These are phyloP conservation scores for Apostasia ramifera DNA, from an alignment of 106 monocot genomes.

Conservation along the genomic window DNA sequence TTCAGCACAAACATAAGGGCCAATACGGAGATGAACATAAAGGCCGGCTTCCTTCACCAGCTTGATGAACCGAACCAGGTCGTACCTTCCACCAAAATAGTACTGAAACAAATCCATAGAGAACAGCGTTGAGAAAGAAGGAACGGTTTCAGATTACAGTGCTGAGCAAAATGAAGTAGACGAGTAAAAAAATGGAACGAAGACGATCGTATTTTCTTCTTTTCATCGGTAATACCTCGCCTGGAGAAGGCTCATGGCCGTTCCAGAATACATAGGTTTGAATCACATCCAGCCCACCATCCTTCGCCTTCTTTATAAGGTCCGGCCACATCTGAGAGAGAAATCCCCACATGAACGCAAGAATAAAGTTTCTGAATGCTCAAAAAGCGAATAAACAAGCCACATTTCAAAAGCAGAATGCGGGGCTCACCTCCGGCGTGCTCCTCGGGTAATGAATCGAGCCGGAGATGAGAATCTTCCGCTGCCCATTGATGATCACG, in stretches of 20 bases:
- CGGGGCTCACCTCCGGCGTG: constrained; percentile 33
- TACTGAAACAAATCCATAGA: constrained; percentile 32
- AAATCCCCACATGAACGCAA: constrained; percentile 38
- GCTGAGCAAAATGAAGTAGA: not conserved
- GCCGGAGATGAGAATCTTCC: constrained; percentile 54
- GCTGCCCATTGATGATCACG: constrained; percentile 37
- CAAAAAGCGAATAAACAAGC: constrained; percentile 19
- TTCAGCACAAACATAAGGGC: constrained; percentile 92
- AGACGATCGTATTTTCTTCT: not conserved
- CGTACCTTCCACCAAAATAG: constrained; percentile 69
- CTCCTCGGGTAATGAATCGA: constrained; percentile 61
- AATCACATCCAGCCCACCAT: constrained; percentile 47
- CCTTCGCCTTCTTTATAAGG: constrained; percentile 31
- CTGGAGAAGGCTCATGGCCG: constrained; percentile 64
- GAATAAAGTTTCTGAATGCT: constrained; percentile 49
- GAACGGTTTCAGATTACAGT: not conserved
- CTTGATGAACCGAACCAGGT: constrained; percentile 77
- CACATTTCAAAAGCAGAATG: constrained; percentile 12
- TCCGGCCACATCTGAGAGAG: constrained; percentile 52
- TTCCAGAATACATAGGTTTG: constrained; percentile 77
- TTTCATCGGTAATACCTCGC: constrained; percentile 24
- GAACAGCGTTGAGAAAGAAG: not conserved
- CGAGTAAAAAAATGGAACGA: not conserved
- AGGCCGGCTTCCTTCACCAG: constrained; percentile 77
- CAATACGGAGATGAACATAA: constrained; percentile 85